Percentiles rank a stretch among this genome's conserved stretches.
Evolutionary conservation across 306 rosid species (phyloP).

Genomic region (Gastrolobium bilobum): DNA sequence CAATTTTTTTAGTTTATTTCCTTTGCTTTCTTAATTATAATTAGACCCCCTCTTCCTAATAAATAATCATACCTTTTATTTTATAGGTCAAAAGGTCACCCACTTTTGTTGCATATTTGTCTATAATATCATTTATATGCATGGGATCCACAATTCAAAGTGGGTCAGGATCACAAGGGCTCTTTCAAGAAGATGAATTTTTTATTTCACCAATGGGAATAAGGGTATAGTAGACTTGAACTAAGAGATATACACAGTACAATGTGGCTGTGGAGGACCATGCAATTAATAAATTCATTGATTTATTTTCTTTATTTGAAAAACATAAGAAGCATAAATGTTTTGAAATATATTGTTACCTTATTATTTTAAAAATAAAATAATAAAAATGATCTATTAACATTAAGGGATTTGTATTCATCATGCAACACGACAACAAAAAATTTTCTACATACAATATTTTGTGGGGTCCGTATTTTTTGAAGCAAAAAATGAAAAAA

Average conservation of each 20-base stretch:
- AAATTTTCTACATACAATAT: too few species aligned
- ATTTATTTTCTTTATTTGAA: too few species aligned
- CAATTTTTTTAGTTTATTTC: background rate
- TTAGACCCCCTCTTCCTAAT: background rate
- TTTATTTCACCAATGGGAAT: constrained; percentile 36
- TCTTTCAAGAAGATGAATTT: constrained; percentile 9
- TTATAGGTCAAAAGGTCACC: constrained; percentile 5
- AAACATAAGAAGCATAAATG: too few species aligned
- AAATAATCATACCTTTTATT: background rate
- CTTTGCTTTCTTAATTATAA: background rate
- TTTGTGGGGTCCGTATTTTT: too few species aligned
- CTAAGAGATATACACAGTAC: background rate
- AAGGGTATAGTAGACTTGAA: background rate
- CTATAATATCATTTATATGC: background rate
- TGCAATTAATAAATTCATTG: background rate
- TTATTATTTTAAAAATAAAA: too few species aligned
- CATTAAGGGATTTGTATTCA: too few species aligned
- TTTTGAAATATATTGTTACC: too few species aligned
- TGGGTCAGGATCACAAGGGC: constrained; percentile 10
- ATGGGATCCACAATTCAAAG: background rate
- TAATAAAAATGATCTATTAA: too few species aligned
- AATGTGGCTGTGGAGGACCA: constrained; percentile 44
- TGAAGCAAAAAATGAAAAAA: too few species aligned
- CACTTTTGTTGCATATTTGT: background rate
- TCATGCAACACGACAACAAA: too few species aligned